Evolutionary conservation across 495 filamentous ascomycete genomes (phyloP), one percentile per base, ranked within the genome.

Genomic region (Cryomyces antarcticus): DNA sequence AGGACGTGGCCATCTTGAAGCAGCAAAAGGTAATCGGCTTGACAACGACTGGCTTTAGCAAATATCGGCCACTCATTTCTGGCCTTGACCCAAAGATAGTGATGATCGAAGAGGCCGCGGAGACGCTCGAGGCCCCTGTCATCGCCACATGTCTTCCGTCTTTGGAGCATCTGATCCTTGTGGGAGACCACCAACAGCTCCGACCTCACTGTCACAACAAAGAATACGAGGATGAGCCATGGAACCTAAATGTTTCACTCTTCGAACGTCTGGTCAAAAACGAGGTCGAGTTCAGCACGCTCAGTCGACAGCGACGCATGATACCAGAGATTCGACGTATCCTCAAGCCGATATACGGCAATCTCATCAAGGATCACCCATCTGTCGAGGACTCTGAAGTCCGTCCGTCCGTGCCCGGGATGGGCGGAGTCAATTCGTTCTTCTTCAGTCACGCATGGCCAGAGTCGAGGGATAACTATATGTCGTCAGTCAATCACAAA

Each of bases 31-130:
- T 85, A 1, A 62, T 87, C 41, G 81, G 80, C 6, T 71, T 82
- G 66, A 87, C 81, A 5, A 80, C 75, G 0, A 85, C 88, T 0
- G 89, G 89, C 4, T 56, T 95, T n/a, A 82, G 76, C 53, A 95
- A 95, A 51, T 87, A 89, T 48, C 73, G 88, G 12, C 73, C 63
- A 2, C 62, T 93, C 0, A 59, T 96, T 24, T 70, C 80, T 9
- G 74, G 72, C 27, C 46, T 93, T 12, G 63, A 71, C 29, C 86
- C 89, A 0, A 70, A 60, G 37, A 61, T 77, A 4, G 58, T 83
- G 1, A 49, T 86, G 11, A 72, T 86, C 41, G 81, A 87, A 62
- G 81, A 85, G 61, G 80, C 81, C 13, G 80, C 78, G 1, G 77
- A 85, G 49, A 73, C 70, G 0, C 62, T 83, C 0, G 81, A 85